phyloP scores from a whole-genome alignment of 306 rosid genomes.

The Cucurbita moschata region DNA sequence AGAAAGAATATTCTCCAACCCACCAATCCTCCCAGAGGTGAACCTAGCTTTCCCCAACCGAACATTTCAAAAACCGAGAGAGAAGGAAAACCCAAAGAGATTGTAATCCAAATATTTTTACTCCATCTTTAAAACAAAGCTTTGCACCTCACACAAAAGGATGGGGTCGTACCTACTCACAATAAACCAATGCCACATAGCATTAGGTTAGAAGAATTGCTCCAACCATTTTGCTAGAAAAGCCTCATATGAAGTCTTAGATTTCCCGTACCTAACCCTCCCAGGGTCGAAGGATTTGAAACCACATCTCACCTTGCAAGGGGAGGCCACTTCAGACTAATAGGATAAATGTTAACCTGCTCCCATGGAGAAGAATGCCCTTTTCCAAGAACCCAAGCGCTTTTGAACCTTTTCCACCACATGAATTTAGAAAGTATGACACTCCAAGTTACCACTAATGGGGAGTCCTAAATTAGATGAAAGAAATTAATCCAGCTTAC shows the following conservation, averaged over 20 bases:
- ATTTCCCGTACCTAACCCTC: not conserved
- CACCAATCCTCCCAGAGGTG: no score
- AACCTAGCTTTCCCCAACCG: not conserved
- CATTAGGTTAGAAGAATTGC: not conserved
- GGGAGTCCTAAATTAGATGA: not conserved
- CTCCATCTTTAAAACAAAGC: not conserved
- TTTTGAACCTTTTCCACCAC: not conserved
- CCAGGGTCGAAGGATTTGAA: not conserved
- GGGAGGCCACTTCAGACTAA: not conserved
- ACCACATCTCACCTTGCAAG: not conserved
- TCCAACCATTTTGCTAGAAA: not conserved
- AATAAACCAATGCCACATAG: not conserved
- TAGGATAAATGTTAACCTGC: not conserved
- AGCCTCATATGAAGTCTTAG: not conserved
- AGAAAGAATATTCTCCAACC: no score
- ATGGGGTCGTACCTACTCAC: not conserved
- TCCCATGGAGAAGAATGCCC: not conserved
- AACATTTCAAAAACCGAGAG: not conserved
- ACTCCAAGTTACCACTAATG: not conserved
- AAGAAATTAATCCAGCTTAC: not conserved
- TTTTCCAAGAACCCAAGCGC: not conserved
- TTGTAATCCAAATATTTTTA: no score
- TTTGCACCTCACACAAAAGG: not conserved
- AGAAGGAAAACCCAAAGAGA: not conserved
- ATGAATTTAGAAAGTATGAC: not conserved